These are phyloP conservation scores for Lumnitzera racemosa DNA, from an alignment of 345 rosid genomes.

Conservation along the genomic window DNA sequence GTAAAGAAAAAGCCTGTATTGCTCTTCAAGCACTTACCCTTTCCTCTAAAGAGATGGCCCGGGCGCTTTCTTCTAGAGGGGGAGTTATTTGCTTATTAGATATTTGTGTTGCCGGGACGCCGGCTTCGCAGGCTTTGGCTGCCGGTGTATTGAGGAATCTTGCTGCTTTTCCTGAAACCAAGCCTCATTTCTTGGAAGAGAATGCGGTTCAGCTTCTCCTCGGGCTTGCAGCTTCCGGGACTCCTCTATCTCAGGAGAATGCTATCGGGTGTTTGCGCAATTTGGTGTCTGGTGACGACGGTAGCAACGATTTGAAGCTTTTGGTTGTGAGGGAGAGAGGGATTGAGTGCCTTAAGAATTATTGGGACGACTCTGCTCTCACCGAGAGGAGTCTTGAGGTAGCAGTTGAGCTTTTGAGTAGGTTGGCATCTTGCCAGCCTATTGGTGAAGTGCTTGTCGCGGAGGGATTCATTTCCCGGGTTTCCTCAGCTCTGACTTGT, in stretches of 20 bases:
- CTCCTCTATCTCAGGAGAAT: constrained; percentile 68
- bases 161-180: constrained; percentile 46
- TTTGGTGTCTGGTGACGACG: constrained; percentile 47
- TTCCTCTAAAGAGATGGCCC: constrained; percentile 63
- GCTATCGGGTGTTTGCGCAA: constrained; percentile 70
- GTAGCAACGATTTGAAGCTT: constrained; percentile 53
- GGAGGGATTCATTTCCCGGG: constrained; percentile 49
- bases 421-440: constrained; percentile 42
- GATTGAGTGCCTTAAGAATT: constrained; percentile 58
- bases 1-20: constrained; percentile 77
- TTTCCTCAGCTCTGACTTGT: constrained; percentile 43
- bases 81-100: constrained; percentile 75
- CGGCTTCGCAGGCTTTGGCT: constrained; percentile 76
- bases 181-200: constrained; percentile 71
- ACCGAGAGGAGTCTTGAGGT: constrained; percentile 47
- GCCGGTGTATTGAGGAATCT: constrained; percentile 77
- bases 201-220: constrained; percentile 53
- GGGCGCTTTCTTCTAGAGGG: constrained; percentile 81
- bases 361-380: constrained; percentile 59
- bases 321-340: constrained; percentile 58
- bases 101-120: constrained; percentile 77
- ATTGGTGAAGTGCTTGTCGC: constrained; percentile 59
- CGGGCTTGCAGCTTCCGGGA: constrained; percentile 58
- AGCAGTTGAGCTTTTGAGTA: constrained; percentile 47
- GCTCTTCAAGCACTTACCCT: constrained; percentile 63